Evolutionary conservation across 1,139 yeast genomes (phyloP).

Genomic region (Pichia sp.): DNA sequence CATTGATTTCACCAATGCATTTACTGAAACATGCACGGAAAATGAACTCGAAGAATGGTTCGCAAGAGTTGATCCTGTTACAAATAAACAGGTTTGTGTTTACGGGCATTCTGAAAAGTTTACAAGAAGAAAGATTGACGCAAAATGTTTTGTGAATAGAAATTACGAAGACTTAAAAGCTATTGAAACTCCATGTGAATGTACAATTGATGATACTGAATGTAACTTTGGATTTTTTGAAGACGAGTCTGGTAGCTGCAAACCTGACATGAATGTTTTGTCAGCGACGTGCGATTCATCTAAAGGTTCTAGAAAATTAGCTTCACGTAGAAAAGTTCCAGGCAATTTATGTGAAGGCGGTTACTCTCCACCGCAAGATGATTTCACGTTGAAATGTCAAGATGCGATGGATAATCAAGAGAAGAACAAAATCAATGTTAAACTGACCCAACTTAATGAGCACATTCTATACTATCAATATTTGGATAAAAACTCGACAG

Average conservation of each 20-base stretch:
- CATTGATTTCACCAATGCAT: conserved; percentile 57
- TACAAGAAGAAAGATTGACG: conserved; percentile 57
- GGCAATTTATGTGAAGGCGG: conserved; percentile 25
- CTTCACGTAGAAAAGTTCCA: conserved; percentile 19
- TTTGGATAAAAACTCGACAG: conserved; percentile 17
- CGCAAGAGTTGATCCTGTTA: conserved; percentile 40
- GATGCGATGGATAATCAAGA: conserved; percentile 9
- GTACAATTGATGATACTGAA: conserved; percentile 63
- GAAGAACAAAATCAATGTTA: conserved; percentile 13
- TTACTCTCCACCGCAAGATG: conserved; percentile 14
- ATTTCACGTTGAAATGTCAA: conserved; percentile 19
- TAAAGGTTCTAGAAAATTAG: conserved; percentile 13
- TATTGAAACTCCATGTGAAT: conserved; percentile 53
- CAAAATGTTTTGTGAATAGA: conserved; percentile 61
- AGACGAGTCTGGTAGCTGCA: conserved; percentile 43
- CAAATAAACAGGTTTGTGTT: conserved; percentile 53
- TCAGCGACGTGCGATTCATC: conserved; percentile 16
- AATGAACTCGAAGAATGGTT: conserved; percentile 64
- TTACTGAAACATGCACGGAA: conserved; percentile 40
- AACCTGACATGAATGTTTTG: conserved; percentile 32
- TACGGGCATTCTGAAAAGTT: conserved; percentile 68
- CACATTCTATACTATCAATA: conserved; percentile 48
- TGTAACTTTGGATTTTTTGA: conserved; percentile 53
- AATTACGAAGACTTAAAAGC: conserved; percentile 51
- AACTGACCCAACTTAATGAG: conserved; percentile 22